Evolutionary conservation across 148 eudicot genomes (phyloP).

Genomic region (Fallopia convolvulus): DNA sequence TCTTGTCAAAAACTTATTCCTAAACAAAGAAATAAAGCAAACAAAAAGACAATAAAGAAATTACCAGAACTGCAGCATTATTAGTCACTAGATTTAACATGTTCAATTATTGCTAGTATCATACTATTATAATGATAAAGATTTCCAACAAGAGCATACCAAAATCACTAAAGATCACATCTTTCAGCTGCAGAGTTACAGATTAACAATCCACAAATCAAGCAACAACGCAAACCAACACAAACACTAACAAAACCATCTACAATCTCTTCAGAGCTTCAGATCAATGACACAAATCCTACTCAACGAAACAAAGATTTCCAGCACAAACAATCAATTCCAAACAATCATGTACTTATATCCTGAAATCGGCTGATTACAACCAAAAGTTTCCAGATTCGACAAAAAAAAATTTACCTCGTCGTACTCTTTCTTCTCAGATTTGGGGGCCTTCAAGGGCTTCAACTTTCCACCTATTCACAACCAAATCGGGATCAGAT

Average conservation of each 20-base stretch:
- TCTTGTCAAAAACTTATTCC: not conserved
- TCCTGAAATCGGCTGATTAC: not conserved
- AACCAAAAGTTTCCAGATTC: not conserved
- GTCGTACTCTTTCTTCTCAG: slow-evolving; percentile 68
- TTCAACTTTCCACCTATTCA: slow-evolving; percentile 75
- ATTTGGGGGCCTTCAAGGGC: slow-evolving; percentile 91
- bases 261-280: not conserved
- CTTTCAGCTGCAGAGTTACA: not conserved
- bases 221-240: not conserved
- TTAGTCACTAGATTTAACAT: not conserved
- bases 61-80: no score
- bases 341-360: not conserved
- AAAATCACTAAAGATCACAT: not conserved
- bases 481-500: slow-evolving; percentile 5
- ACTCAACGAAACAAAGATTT: not conserved
- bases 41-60: not conserved
- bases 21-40: not conserved
- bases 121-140: not conserved
- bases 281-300: not conserved
- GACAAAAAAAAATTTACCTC: slow-evolving; percentile 34
- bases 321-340: not conserved
- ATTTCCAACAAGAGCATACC: not conserved
- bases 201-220: not conserved
- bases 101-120: not conserved
- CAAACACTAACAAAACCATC: not conserved